phyloP scores from a whole-genome alignment of 345 rosid species.

The Rhizophora apiculata region DNA sequence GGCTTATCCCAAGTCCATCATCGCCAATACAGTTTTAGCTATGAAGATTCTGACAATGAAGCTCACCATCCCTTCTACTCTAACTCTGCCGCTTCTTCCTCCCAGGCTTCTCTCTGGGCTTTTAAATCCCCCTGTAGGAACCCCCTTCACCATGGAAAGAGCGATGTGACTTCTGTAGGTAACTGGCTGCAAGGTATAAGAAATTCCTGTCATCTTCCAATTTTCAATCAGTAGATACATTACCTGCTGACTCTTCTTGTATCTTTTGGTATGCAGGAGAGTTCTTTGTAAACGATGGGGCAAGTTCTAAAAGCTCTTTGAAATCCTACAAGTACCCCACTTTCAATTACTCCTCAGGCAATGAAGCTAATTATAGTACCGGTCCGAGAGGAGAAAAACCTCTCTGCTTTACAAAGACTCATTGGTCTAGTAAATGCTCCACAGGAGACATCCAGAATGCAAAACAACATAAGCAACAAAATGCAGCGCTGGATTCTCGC shows the following conservation, averaged over 20 bases:
- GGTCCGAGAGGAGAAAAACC: constrained; percentile 24
- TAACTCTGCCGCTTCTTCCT: constrained; percentile 50
- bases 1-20: constrained; percentile 29
- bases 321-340: constrained; percentile 48
- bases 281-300: constrained; percentile 32
- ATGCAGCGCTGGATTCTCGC: constrained; percentile 11
- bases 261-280: constrained; percentile 31
- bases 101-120: constrained; percentile 44
- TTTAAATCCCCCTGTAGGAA: constrained; percentile 22
- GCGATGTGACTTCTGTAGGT: background rate
- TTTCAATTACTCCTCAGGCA: constrained; percentile 36
- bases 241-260: background rate
- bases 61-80: constrained; percentile 39
- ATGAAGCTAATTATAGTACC: constrained; percentile 36
- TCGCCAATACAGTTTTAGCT: constrained; percentile 41
- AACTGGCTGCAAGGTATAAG: constrained; percentile 40
- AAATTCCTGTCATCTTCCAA: background rate
- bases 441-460: constrained; percentile 23
- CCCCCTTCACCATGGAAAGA: constrained; percentile 9
- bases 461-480: background rate
- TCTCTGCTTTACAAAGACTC: constrained; percentile 17
- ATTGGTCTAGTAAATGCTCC: constrained; percentile 41
- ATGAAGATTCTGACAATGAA: constrained; percentile 27
- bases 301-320: constrained; percentile 47
- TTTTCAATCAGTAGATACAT: background rate